A percentile compares a stretch with the other conserved stretches of the same genome.
Evolutionary conservation across 1,284 basidiomycete species (phyloP).

Genomic region (Apiotrichum veenhuisii): DNA sequence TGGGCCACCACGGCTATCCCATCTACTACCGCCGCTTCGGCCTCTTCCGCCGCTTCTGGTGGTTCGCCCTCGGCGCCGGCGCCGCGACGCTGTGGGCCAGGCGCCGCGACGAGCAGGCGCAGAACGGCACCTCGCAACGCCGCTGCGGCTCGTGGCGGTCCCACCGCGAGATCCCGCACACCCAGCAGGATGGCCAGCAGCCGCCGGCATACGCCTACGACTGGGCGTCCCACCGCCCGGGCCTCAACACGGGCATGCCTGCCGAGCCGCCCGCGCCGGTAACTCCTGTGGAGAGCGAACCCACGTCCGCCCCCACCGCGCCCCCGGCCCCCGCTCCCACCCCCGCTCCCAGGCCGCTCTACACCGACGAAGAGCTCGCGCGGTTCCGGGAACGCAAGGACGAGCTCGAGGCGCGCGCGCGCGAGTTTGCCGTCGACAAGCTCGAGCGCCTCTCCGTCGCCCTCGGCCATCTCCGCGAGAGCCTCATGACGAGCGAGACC

Average conservation of each 20-base stretch:
- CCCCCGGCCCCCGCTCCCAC: neutral
- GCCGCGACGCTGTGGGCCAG: constrained; percentile 4
- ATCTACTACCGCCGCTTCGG: constrained; percentile 7
- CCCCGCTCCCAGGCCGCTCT: neutral
- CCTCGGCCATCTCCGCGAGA: constrained; percentile 1
- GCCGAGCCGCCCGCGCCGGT: neutral
- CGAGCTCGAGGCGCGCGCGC: neutral
- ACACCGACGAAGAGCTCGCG: neutral
- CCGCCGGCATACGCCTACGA: neutral
- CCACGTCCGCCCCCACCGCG: neutral
- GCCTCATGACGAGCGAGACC: neutral
- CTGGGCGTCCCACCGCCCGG: constrained; percentile 4
- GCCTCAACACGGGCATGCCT: neutral
- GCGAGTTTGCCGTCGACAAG: constrained; percentile 5
- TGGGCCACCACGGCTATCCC: neutral
- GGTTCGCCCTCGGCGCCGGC: constrained; percentile 10
- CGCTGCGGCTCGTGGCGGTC: neutral
- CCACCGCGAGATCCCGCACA: neutral
- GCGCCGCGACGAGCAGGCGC: neutral
- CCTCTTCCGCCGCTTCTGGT: constrained; percentile 6
- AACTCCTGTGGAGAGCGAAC: neutral
- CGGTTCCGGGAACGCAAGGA: neutral
- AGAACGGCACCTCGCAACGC: neutral
- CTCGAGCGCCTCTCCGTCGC: constrained; percentile 1
- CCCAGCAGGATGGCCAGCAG: neutral